Base-by-base conservation (phyloP, 2,329 filamentous ascomycete species). In the Tothia fuscella region DNA sequence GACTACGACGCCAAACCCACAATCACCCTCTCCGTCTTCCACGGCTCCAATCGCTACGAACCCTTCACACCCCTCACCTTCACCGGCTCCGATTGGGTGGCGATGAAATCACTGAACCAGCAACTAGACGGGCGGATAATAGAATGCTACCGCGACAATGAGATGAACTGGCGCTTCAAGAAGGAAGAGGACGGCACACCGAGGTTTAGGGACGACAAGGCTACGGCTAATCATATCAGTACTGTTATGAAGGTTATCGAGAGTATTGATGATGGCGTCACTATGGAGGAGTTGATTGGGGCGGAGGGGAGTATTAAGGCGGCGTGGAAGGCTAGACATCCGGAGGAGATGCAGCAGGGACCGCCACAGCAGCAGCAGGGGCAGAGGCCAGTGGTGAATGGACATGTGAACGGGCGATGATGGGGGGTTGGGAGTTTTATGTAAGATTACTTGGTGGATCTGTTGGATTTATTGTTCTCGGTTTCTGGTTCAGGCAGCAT, bases 171-270 rank as follows among this genome's bases (percentile, higher is more conserved):
- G 91, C 77, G 87, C 44, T 84, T 85, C 58, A 71, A 70, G 51
- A 53, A 59, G 12, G 66, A 69, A 44, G 52, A 55, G 22, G 62
- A 66, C 40, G 63, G 63, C 10, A 59, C 59, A 16, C 80, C 91
- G 51, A 78, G 88, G 22, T 89, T 95, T 61, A 74, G 91, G 40
- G 88, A 96, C 54, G 91, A 98, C 61, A 98, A 98, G 64, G 68
- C 70, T 21, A 82, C 94, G 50, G 87, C 84, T 0, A 98, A 98
- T 54, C 88, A 96, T 61, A 80, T 83, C 46, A 78, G 68, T 14
- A 89, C 84, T 0, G 85, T 95, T 2, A 69, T 78, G 20, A 93
- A 82, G 56, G 91, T 98, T 3, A 71, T 95, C 45, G 80, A 89
- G 49, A 93, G 85, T 60, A 96, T 98, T 51, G 72, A 78, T 46